phyloP scores from a whole-genome alignment of 192 early-diverging fungal genomes.

The Tieghemiomyces parasiticus region DNA sequence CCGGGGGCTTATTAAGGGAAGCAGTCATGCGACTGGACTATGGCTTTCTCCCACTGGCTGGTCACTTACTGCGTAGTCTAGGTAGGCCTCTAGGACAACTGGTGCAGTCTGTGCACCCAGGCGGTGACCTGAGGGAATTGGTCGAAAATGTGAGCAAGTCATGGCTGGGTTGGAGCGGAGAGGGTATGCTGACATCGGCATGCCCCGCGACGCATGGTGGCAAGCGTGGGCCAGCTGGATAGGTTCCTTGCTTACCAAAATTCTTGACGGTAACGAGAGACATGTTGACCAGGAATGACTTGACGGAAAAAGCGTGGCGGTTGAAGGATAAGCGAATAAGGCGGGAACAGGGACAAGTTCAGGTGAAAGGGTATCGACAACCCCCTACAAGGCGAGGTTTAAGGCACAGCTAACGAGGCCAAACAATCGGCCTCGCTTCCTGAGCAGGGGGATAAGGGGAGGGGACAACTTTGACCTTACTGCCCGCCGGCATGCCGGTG shows the following conservation, averaged over 20 bases:
- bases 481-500: too few relatives aligned
- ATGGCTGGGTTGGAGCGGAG: neutral
- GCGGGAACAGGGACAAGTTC: neutral
- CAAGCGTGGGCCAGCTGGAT: neutral
- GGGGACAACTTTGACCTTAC: too few relatives aligned
- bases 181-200: neutral
- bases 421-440: too few relatives aligned
- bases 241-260: neutral
- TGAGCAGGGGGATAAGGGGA: too few relatives aligned
- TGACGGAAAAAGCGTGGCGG: neutral
- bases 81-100: conserved; percentile 31
- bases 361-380: neutral
- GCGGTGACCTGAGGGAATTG: conserved; percentile 20
- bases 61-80: conserved; percentile 35
- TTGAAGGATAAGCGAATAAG: neutral
- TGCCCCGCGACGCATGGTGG: neutral
- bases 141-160: neutral
- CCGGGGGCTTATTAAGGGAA: too few relatives aligned
- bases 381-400: neutral
- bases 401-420: too few relatives aligned
- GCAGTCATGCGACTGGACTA: too few relatives aligned
- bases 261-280: neutral
- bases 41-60: too few relatives aligned
- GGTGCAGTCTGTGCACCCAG: conserved; percentile 23
- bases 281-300: neutral